Evolutionary conservation across 176 grass and related monocot genomes (phyloP).

Genomic region (Avena eriantha): DNA sequence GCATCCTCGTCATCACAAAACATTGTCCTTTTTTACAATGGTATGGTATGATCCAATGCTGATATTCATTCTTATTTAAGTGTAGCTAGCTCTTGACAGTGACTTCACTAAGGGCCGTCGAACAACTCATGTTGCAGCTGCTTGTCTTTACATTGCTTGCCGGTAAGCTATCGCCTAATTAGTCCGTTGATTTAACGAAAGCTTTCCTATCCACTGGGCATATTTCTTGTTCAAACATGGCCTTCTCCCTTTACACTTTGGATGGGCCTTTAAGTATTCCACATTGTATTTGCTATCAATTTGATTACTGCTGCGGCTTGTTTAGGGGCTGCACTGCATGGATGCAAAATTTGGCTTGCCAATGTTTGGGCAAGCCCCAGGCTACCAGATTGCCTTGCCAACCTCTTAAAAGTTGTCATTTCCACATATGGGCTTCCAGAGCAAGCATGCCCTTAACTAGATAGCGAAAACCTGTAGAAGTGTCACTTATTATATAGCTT

Average conservation of each 20-base stretch:
- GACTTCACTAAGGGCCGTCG: slow-evolving; percentile 82
- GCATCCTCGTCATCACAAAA: slow-evolving; percentile 17
- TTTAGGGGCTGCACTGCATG: not conserved
- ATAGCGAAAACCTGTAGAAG: slow-evolving; percentile 5
- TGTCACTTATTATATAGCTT: not conserved
- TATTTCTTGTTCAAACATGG: slow-evolving; percentile 19
- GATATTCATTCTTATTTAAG: slow-evolving; percentile 47
- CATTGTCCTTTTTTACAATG: slow-evolving; percentile 31
- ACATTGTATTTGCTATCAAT: not conserved
- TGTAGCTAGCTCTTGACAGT: slow-evolving; percentile 82
- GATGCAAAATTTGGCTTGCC: not conserved
- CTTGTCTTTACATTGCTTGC: slow-evolving; percentile 95
- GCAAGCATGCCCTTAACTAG: not conserved
- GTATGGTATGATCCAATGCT: slow-evolving; percentile 19
- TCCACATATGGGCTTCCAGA: not conserved
- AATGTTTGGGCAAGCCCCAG: not conserved
- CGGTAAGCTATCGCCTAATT: slow-evolving; percentile 50
- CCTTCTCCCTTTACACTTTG: slow-evolving; percentile 12
- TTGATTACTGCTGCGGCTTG: not conserved
- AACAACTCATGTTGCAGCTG: slow-evolving; percentile 76
- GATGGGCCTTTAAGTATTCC: not conserved
- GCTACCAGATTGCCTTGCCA: not conserved
- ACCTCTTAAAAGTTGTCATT: not conserved
- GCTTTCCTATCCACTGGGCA: not conserved
- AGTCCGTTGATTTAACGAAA: slow-evolving; percentile 24